Percentiles rank a stretch among this genome's conserved stretches.
These are phyloP conservation scores for Tricholoma flavovirens DNA, from an alignment of 768 basidiomycete species.

Conservation along the genomic window DNA sequence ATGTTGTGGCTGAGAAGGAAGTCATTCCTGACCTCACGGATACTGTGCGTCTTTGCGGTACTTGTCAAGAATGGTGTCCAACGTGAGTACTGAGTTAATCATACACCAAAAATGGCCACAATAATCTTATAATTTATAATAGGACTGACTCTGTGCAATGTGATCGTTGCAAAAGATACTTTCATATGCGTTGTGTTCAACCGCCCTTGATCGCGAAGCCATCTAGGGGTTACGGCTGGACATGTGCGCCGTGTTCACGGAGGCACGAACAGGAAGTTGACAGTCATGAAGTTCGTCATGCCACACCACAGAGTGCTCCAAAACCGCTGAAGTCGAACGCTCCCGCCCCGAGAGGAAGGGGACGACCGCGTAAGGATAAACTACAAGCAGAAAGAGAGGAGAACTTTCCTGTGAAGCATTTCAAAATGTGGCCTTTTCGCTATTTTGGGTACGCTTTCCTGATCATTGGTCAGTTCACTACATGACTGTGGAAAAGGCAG, in stretches of 20 bases:
- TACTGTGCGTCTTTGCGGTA: constrained; percentile 74
- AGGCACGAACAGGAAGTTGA: constrained; percentile 84
- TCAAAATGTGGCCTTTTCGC: constrained; percentile 89
- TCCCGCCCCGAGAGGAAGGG: constrained; percentile 65
- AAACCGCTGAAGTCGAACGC: constrained; percentile 64
- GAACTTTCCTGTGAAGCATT: constrained; percentile 73
- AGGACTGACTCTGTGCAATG: constrained; percentile 85
- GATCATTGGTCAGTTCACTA: not conserved
- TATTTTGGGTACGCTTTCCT: constrained; percentile 82
- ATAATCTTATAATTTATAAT: constrained; percentile 10
- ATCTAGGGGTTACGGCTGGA: constrained; percentile 95
- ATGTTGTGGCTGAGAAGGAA: constrained; percentile 92
- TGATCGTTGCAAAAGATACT: constrained; percentile 87
- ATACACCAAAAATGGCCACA: constrained; percentile 9
- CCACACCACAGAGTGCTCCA: constrained; percentile 34
- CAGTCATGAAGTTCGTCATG: constrained; percentile 61
- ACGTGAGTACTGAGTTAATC: constrained; percentile 47
- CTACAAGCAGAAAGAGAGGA: constrained; percentile 71
- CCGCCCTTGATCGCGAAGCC: constrained; percentile 90
- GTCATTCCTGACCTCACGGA: constrained; percentile 89
- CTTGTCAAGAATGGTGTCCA: constrained; percentile 86
- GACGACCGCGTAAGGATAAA: constrained; percentile 73
- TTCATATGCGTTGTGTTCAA: constrained; percentile 92
- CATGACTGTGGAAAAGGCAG: constrained; percentile 42
- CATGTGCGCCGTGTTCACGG: constrained; percentile 88